Conservation (phyloP, 1,139 yeast species). For the Yamadazyma pseudoaaseri region DNA sequence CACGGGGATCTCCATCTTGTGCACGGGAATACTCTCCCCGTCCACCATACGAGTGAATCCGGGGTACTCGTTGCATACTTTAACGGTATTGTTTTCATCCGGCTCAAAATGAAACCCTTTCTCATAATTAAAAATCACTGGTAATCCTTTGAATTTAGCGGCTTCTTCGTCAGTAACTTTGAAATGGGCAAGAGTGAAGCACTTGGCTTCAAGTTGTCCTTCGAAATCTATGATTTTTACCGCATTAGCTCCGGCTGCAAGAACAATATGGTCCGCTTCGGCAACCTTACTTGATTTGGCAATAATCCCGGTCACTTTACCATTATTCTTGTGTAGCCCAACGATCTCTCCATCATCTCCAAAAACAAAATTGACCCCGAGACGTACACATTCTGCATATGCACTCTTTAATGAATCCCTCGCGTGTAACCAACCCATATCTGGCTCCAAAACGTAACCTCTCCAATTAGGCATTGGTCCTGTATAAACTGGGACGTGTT, state of each 20-base stretch:
- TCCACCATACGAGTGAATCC: constrained; percentile 10
- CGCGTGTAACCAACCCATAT: constrained; percentile 32
- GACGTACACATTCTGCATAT: constrained; percentile 16
- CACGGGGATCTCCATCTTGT: background rate
- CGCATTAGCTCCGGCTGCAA: constrained; percentile 32
- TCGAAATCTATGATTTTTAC: constrained; percentile 26
- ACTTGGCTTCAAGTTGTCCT: constrained; percentile 32
- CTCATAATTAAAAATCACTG: constrained; percentile 35
- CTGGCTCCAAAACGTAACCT: constrained; percentile 41
- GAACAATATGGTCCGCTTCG: constrained; percentile 27
- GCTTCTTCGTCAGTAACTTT: constrained; percentile 25
- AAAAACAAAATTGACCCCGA: constrained; percentile 28
- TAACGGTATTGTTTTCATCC: constrained; percentile 12
- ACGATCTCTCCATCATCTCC: constrained; percentile 23
- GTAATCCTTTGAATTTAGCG: constrained; percentile 22
- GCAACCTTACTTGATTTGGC: constrained; percentile 20
- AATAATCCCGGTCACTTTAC: constrained; percentile 11
- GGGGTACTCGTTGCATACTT: constrained; percentile 14
- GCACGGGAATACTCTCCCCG: constrained; percentile 8
- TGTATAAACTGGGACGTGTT: constrained; percentile 18
- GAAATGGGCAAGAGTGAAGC: constrained; percentile 35
- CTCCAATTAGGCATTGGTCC: constrained; percentile 11
- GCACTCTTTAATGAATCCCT: constrained; percentile 24
- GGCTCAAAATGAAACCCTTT: constrained; percentile 35
- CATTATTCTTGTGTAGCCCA: constrained; percentile 4